Percentiles rank a stretch among this genome's conserved stretches.
Conservation (phyloP, 2,329 filamentous ascomycete genomes). For the Ophiognomonia clavigignenti-juglandacearum region DNA sequence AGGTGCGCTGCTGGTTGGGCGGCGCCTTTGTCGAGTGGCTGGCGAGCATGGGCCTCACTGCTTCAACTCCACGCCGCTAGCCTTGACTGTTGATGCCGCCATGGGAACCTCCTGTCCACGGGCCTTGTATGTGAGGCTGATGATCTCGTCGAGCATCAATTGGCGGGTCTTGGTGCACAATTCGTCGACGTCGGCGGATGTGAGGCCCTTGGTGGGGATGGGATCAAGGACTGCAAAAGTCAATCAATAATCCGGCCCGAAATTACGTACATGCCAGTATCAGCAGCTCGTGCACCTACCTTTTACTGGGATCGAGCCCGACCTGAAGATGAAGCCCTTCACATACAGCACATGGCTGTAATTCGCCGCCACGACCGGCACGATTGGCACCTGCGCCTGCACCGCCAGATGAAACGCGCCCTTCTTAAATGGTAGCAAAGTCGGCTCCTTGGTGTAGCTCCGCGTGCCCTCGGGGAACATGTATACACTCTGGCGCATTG, state of each 20-base stretch:
- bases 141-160: slow-evolving; percentile 67
- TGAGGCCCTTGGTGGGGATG: slow-evolving; percentile 70
- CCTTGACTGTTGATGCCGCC: slow-evolving; percentile 13
- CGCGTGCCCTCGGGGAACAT: slow-evolving; percentile 92
- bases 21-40: slow-evolving; percentile 23
- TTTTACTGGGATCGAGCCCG: slow-evolving; percentile 70
- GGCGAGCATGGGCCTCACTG: slow-evolving; percentile 1
- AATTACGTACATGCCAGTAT: no score
- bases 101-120: slow-evolving; percentile 29
- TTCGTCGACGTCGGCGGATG: slow-evolving; percentile 70
- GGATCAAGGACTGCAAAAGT: slow-evolving; percentile 83
- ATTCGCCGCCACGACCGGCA: slow-evolving; percentile 78
- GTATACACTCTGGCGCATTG: slow-evolving; percentile 69
- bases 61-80: slow-evolving; percentile 16
- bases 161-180: slow-evolving; percentile 65
- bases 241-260: no score
- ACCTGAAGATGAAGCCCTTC: slow-evolving; percentile 59
- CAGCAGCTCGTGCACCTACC: slow-evolving; percentile 41
- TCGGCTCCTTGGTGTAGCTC: slow-evolving; percentile 78
- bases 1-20: not conserved
- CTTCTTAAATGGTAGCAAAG: slow-evolving; percentile 95
- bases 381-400: slow-evolving; percentile 87
- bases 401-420: slow-evolving; percentile 95
- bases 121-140: slow-evolving; percentile 47
- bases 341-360: slow-evolving; percentile 69